phyloP scores from a whole-genome alignment of 2,329 filamentous ascomycete genomes.

The Capronia coronata region DNA sequence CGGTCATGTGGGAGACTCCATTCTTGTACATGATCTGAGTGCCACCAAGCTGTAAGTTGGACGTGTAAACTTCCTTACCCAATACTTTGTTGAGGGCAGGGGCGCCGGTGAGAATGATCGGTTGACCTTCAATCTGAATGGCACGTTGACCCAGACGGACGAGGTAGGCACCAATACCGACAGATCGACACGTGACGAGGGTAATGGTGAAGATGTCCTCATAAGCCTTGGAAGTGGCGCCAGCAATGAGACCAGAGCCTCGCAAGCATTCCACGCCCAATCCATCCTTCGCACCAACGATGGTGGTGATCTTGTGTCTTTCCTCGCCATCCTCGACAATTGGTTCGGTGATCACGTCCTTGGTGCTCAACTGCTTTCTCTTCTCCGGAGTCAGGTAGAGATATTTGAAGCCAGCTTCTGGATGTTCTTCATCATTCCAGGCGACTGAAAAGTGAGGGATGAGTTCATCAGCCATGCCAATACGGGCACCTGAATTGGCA shows the following conservation, averaged over 20 bases:
- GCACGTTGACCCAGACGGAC: conserved; percentile 97
- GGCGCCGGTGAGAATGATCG: conserved; percentile 96
- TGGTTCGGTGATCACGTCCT: conserved; percentile 80
- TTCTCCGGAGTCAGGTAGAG: conserved; percentile 83
- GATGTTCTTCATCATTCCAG: conserved; percentile 79
- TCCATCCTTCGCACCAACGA: conserved; percentile 89
- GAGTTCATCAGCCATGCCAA: conserved; percentile 92
- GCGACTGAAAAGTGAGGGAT: conserved; percentile 96
- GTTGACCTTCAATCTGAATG: conserved; percentile 97
- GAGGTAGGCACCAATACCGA: conserved; percentile 98
- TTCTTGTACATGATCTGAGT: conserved; percentile 99
- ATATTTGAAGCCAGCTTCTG: conserved; percentile 90
- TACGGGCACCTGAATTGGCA: conserved; percentile 95
- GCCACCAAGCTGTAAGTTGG: conserved; percentile 96
- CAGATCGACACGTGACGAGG: conserved; percentile 92
- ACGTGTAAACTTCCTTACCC: conserved; percentile 96
- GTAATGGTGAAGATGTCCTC: conserved; percentile 99
- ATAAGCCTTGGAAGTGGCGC: conserved; percentile 93
- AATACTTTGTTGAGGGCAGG: conserved; percentile 97
- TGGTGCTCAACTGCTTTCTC: conserved; percentile 78
- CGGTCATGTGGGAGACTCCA: conserved; percentile 98
- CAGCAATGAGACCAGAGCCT: conserved; percentile 95
- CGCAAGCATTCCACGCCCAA: conserved; percentile 96
- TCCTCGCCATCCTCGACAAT: conserved; percentile 80
- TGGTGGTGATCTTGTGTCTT: conserved; percentile 86